Conservation (phyloP, 1,284 basidiomycete genomes). For the Porogramme epimiltina region DNA sequence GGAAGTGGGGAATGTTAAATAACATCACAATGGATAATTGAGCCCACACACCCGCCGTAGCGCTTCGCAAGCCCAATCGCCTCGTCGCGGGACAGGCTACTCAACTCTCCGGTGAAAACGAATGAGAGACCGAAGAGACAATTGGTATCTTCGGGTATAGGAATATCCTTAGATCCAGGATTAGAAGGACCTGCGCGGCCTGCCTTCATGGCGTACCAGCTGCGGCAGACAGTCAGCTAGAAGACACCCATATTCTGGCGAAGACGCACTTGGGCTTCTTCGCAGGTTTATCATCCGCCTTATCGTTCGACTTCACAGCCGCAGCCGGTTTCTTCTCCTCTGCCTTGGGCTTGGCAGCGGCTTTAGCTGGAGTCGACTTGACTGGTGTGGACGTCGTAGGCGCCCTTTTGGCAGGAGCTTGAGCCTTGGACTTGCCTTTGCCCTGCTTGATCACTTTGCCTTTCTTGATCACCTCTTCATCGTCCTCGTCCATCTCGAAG, state of each 20-base stretch:
- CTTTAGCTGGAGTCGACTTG: constrained; percentile 26
- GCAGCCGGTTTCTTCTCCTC: constrained; percentile 25
- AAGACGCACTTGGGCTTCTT: constrained; percentile 39
- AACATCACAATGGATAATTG: no score
- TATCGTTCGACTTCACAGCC: constrained; percentile 5
- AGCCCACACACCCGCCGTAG: constrained; percentile 76
- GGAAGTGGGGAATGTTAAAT: neutral
- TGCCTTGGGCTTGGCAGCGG: constrained; percentile 10
- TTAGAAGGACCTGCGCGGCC: constrained; percentile 73
- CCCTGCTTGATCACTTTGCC: constrained; percentile 26
- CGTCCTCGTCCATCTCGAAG: constrained; percentile 32
- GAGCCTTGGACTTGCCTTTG: constrained; percentile 27
- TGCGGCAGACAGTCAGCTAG: constrained; percentile 26
- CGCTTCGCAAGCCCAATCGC: constrained; percentile 89
- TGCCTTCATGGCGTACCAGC: constrained; percentile 67
- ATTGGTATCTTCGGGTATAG: constrained; percentile 70
- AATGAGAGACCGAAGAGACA: constrained; percentile 88
- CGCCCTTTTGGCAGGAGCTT: constrained; percentile 20
- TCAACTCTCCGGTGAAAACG: constrained; percentile 95
- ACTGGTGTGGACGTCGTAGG: constrained; percentile 19
- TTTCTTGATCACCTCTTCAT: constrained; percentile 29
- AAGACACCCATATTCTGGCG: neutral
- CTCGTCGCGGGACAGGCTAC: constrained; percentile 87
- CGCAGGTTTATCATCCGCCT: constrained; percentile 21
- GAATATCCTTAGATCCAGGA: constrained; percentile 84